Evolutionary conservation across 108 stramenopile species (phyloP), one percentile per base, ranked within the genome.

Genomic region (Nannochloropsis gaditana): DNA sequence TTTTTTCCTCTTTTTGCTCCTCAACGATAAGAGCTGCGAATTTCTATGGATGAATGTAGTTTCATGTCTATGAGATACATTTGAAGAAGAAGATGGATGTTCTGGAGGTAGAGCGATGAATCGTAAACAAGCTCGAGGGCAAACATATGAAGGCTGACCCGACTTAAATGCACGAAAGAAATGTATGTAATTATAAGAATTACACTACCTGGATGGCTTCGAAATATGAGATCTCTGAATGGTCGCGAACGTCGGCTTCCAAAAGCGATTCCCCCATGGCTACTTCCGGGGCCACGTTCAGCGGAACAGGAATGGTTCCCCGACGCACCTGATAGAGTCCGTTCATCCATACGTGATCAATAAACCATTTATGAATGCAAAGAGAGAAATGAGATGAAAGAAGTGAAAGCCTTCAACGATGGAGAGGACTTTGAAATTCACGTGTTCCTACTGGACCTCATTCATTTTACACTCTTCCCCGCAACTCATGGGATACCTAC

Each of bases 221-320:
- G 59, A 73, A 73, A n/a, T 73, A 73, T 15, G 59, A 73, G 59
- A 15, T 73, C 8, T 73, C 59, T 15, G 59, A n/a, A n/a, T 73
- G 59, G 59, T 73, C 59, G 59, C 59, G 59, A n/a, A 73, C 59
- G 59, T 73, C 59, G 59, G 59, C 15, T n/a, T n/a, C n/a, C 19
- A 73, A 73, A n/a, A 73, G 59, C 19, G 59, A 73, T n/a, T 73
- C 59, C 19, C 59, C 59, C 59, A 73, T 73, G 19, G n/a, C 59
- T 6, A 73, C 59, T 6, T 73, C 59, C n/a, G 59, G 59, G 31
- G 31, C 31, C 59, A 73, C 59, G 19, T n/a, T n/a, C 8, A 73
- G 59, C 5, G 59, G 15, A 3, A 73, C 59, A 6, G 59, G 59
- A n/a, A 73, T 73, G 19, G 59, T n/a, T n/a, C 59, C 59, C 15